phyloP scores from a whole-genome alignment of 2,329 filamentous ascomycete species.

The Aspergillus pseudonomiae region DNA sequence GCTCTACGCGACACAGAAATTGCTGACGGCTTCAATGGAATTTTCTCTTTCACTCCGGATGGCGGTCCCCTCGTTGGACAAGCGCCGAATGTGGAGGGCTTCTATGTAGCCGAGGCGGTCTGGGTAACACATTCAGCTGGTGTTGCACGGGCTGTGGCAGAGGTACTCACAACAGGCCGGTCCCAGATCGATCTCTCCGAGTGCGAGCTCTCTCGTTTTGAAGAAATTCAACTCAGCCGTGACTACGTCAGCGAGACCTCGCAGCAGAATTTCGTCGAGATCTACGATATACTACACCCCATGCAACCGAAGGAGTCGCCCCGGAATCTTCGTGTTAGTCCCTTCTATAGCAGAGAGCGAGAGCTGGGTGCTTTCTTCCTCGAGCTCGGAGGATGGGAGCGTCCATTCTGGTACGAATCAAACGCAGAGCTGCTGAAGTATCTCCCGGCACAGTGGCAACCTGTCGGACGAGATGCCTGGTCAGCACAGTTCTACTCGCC shows the following conservation, averaged over 20 bases:
- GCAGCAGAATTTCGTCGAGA: slow-evolving; percentile 64
- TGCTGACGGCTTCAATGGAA: slow-evolving; percentile 65
- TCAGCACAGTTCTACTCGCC: slow-evolving; percentile 61
- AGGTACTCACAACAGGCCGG: slow-evolving; percentile 59
- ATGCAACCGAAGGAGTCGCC: slow-evolving; percentile 61
- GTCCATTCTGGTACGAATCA: slow-evolving; percentile 64
- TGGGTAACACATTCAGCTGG: slow-evolving; percentile 70
- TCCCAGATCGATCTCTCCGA: slow-evolving; percentile 61
- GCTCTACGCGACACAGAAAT: slow-evolving; percentile 55
- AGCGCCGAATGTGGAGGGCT: slow-evolving; percentile 61
- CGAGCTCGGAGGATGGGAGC: slow-evolving; percentile 63
- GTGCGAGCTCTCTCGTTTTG: slow-evolving; percentile 64
- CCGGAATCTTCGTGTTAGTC: slow-evolving; percentile 61
- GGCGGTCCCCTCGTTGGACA: slow-evolving; percentile 63
- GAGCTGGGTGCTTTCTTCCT: slow-evolving; percentile 59
- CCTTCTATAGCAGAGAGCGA: slow-evolving; percentile 58
- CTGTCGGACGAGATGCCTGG: slow-evolving; percentile 61
- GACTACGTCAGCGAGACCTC: slow-evolving; percentile 62
- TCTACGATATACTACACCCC: slow-evolving; percentile 67
- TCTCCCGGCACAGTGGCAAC: slow-evolving; percentile 58
- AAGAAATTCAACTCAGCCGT: slow-evolving; percentile 60
- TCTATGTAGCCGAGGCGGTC: slow-evolving; percentile 67
- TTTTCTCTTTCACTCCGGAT: slow-evolving; percentile 69
- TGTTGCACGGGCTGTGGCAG: slow-evolving; percentile 62
- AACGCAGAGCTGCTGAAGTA: slow-evolving; percentile 56